These are phyloP conservation scores for Didymella pinodella DNA, from an alignment of 2,329 filamentous ascomycete species.

Conservation along the genomic window DNA sequence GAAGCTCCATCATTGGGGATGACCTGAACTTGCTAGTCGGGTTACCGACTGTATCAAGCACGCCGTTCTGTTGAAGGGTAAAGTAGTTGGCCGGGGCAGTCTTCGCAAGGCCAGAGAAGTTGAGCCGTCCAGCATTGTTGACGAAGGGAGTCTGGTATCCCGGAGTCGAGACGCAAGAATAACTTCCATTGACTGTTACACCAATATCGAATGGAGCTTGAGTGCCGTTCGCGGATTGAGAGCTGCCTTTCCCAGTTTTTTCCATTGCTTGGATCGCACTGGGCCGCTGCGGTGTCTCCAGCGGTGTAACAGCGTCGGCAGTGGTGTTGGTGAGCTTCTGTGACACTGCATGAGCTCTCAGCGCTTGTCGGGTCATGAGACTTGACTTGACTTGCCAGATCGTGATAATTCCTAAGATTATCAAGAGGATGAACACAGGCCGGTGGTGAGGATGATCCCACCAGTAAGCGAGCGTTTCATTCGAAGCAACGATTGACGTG, in stretches of 20 bases:
- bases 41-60: constrained; percentile 3
- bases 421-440: neutral
- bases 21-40: neutral
- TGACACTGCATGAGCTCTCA: neutral
- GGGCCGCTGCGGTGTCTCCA: neutral
- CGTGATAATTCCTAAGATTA: neutral
- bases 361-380: neutral
- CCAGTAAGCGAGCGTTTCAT: neutral
- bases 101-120: constrained; percentile 4
- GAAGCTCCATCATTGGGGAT: neutral
- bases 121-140: neutral
- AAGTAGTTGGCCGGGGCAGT: constrained; percentile 1
- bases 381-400: neutral
- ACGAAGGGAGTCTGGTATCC: constrained; percentile 1
- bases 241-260: too few relatives aligned
- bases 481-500: neutral
- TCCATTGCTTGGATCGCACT: too few relatives aligned
- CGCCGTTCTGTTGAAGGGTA: neutral
- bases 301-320: neutral
- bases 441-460: neutral
- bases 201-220: neutral
- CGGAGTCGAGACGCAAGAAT: neutral
- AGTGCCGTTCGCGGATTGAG: too few relatives aligned
- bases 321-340: neutral
- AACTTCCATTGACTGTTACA: neutral